Evolutionary conservation across 2,329 filamentous ascomycete species (phyloP), one percentile per base, ranked within the genome.

Genomic region (Phialophora expanda): DNA sequence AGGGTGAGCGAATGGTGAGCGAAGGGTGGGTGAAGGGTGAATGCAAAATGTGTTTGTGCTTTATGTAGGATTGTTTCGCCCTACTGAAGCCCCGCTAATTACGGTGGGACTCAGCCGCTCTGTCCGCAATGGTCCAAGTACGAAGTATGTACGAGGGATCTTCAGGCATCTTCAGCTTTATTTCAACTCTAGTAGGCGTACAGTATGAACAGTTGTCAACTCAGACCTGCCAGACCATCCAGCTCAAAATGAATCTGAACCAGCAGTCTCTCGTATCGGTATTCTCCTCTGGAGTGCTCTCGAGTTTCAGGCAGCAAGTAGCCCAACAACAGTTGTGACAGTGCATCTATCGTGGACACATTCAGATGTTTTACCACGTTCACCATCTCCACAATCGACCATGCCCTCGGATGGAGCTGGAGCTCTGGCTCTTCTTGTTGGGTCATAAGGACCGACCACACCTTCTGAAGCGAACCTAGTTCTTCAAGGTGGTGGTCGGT

Each of bases 311-410:
- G 64, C 22, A 66, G 54, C 32, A 66, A 30, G 46, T 51, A 66
- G 11, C 46, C 53, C 22, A 62, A 28, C 32, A 66, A n/a, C 28
- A 62, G 53, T 57, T 51, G 51, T n/a, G 64, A 61, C 54, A 66
- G 28, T 32, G 64, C 30, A 22, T 66, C 64, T 20, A 66, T 48
- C 44, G 64, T 66, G 32, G 41, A 24, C 12, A 57, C 59, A 24
- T 54, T 44, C 32, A 66, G 34, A 44, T 66, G 64, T 44, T 66
- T 66, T 44, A 61, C 22, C 22, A 56, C 58, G 26, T 66, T 66
- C 30, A 62, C 64, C 58, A 66, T 61, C 41, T 66, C 64, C 12
- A 62, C 64, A n/a, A 66, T 54, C 46, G 64, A 28, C 64, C 64
- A 66, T 24, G 64, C 34, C 24, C 58, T 41, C 17, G 58, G 54